phyloP scores from a whole-genome alignment of 2,329 filamentous ascomycete species.

The Cercospora sp. region DNA sequence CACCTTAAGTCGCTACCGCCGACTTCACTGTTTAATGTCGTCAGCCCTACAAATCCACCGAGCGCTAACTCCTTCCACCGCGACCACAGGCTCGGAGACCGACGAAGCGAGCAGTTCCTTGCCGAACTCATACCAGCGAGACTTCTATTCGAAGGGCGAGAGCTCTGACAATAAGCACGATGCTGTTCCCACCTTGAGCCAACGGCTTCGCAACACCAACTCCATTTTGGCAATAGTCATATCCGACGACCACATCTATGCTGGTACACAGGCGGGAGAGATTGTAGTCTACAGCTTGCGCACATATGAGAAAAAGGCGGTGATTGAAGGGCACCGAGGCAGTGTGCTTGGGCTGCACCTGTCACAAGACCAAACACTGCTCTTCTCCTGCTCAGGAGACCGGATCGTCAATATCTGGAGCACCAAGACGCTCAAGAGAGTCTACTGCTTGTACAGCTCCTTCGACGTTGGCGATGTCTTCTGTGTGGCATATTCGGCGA shows the following conservation, averaged over 20 bases:
- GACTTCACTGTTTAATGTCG: constrained; percentile 8
- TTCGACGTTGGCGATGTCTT: constrained; percentile 97
- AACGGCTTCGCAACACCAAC: constrained; percentile 73
- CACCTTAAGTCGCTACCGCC: background rate
- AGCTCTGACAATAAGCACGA: constrained; percentile 26
- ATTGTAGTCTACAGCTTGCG: constrained; percentile 87
- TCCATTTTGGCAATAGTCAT: constrained; percentile 82
- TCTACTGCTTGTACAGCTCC: constrained; percentile 88
- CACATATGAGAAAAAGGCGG: constrained; percentile 77
- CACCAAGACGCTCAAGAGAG: constrained; percentile 69
- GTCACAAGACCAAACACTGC: constrained; percentile 69
- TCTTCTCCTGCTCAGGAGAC: constrained; percentile 93
- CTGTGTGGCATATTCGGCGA: constrained; percentile 82
- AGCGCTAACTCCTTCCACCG: constrained; percentile 22
- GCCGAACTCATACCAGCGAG: background rate
- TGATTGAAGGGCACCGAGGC: constrained; percentile 85
- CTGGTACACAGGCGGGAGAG: constrained; percentile 89
- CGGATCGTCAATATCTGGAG: constrained; percentile 94
- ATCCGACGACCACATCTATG: constrained; percentile 79
- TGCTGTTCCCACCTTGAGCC: constrained; percentile 62
- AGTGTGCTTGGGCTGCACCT: constrained; percentile 85
- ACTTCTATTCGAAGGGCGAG: constrained; percentile 29
- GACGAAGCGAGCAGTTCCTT: constrained; percentile 18
- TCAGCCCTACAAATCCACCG: constrained; percentile 1
- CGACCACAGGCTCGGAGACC: constrained; percentile 25